phyloP scores from a whole-genome alignment of 441 rosid species.

The Pelargonium cotyledonis region DNA sequence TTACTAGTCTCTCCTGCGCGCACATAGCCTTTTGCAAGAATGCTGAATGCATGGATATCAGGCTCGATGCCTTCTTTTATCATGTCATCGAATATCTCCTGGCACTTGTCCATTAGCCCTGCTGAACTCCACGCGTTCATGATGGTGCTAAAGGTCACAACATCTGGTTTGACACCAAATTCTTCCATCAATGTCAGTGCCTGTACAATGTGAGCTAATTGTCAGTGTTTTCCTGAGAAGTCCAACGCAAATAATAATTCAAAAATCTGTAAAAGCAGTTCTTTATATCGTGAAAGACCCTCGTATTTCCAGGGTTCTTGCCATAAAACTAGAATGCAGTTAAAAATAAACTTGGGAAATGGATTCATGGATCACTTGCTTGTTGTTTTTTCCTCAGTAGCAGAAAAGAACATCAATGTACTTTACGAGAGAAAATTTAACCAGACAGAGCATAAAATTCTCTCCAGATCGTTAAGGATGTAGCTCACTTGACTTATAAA shows the following conservation, averaged over 20 bases:
- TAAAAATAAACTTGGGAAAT: too few species aligned
- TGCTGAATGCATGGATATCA: conserved; percentile 66
- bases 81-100: conserved; percentile 80
- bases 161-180: conserved; percentile 76
- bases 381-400: too few species aligned
- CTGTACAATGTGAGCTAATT: conserved; percentile 27
- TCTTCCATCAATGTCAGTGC: conserved; percentile 73
- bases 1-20: conserved; percentile 69
- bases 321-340: background rate
- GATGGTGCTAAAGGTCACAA: conserved; percentile 84
- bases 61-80: conserved; percentile 69
- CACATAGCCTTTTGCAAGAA: conserved; percentile 82
- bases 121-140: conserved; percentile 93
- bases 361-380: too few species aligned
- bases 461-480: too few species aligned
- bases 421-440: too few species aligned
- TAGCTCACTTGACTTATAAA: too few species aligned
- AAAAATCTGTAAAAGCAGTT: too few species aligned
- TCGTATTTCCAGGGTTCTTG: background rate
- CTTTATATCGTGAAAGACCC: too few species aligned
- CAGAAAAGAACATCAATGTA: too few species aligned
- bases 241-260: background rate
- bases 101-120: conserved; percentile 81
- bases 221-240: background rate
- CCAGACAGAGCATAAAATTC: too few species aligned